These are phyloP conservation scores for Mediolabrus comicus DNA, from an alignment of 108 stramenopile species.

Conservation along the genomic window DNA sequence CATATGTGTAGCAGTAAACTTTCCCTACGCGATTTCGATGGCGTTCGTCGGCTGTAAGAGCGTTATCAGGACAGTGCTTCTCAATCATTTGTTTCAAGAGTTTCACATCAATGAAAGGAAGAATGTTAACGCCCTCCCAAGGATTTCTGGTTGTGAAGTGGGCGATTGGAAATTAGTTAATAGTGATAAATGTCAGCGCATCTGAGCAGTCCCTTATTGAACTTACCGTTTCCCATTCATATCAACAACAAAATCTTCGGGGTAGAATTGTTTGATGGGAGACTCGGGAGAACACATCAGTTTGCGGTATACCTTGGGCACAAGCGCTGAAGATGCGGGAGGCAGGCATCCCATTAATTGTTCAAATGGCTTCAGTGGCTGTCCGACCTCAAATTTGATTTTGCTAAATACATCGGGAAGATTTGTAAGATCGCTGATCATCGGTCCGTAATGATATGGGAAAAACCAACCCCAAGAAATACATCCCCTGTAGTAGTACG, in stretches of 20 bases:
- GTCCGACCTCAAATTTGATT: constrained; percentile 86
- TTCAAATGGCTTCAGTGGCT: constrained; percentile 91
- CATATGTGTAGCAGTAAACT: constrained; percentile 76
- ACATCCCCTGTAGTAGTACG: constrained; percentile 98
- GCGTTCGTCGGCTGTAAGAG: constrained; percentile 78
- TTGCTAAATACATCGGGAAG: constrained; percentile 73
- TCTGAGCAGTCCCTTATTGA: background rate
- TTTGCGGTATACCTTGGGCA: constrained; percentile 83
- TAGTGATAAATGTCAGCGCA: background rate
- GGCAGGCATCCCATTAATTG: constrained; percentile 98
- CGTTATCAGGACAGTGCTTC: constrained; percentile 70
- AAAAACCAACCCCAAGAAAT: constrained; percentile 99
- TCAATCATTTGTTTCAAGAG: constrained; percentile 77
- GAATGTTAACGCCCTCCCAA: constrained; percentile 98
- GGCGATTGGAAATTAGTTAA: background rate
- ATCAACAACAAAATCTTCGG: constrained; percentile 91
- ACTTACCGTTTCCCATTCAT: constrained; percentile 95
- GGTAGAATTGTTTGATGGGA: constrained; percentile 94
- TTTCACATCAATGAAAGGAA: constrained; percentile 96
- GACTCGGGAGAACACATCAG: constrained; percentile 87
- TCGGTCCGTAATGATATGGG: constrained; percentile 95
- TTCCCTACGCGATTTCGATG: constrained; percentile 77
- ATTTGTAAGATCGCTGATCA: constrained; percentile 94
- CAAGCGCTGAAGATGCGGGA: constrained; percentile 80
- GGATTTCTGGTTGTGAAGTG: constrained; percentile 66